These are phyloP conservation scores for Emericellopsis terricola DNA, from an alignment of 495 filamentous ascomycete genomes.

Conservation along the genomic window DNA sequence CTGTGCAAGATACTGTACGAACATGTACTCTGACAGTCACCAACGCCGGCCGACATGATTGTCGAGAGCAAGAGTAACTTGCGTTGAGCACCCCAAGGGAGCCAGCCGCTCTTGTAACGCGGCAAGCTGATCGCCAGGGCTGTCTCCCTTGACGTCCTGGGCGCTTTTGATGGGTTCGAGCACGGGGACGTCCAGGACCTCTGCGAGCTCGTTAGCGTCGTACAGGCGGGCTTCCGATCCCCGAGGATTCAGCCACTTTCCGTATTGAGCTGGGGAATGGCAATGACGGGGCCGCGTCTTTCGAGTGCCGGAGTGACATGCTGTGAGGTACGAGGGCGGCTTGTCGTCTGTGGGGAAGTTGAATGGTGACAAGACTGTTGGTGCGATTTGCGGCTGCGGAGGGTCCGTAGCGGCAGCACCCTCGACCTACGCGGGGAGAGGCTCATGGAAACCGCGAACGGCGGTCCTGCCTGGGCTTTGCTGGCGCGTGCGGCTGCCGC, in stretches of 20 bases:
- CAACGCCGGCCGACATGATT: too few species aligned
- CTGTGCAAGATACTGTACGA: too few species aligned
- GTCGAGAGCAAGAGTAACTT: too few species aligned
- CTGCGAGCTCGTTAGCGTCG: conserved; percentile 9
- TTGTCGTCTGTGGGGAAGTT: conserved; percentile 11
- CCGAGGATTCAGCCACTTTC: conserved; percentile 10
- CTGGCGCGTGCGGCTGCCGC: too few species aligned
- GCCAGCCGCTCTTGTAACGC: conserved; percentile 7
- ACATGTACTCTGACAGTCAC: too few species aligned
- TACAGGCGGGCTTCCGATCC: conserved; percentile 8
- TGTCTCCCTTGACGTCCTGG: neutral
- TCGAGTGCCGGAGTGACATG: conserved; percentile 1
- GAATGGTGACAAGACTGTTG: conserved; percentile 10
- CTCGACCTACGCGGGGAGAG: too few species aligned
- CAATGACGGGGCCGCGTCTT: conserved; percentile 6
- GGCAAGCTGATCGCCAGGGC: conserved; percentile 6
- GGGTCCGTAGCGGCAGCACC: too few species aligned
- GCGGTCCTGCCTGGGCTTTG: too few species aligned
- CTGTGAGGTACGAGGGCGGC: conserved; percentile 2
- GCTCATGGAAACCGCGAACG: too few species aligned
- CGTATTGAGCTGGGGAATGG: conserved; percentile 11
- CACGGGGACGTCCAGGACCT: conserved; percentile 5
- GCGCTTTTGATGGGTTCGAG: conserved; percentile 5
- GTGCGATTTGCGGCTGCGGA: too few species aligned
- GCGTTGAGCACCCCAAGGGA: too few species aligned